Evolutionary conservation across 805 yeast genomes (phyloP), one percentile per base, ranked within the genome.

Genomic region (Starmerella stigmatis): DNA sequence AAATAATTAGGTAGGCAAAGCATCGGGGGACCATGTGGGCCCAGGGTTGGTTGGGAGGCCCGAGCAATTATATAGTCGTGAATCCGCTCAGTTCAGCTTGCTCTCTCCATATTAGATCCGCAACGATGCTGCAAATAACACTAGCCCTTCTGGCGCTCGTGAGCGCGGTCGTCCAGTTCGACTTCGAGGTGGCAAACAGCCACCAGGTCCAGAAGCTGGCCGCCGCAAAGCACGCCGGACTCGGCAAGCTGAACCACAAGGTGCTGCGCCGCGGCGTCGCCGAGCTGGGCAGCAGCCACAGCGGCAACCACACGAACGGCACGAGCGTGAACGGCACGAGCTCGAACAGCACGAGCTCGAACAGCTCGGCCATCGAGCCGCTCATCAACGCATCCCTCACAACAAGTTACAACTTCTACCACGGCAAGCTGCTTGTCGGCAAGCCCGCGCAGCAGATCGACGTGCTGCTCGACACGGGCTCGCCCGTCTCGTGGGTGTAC

Each of bases 401-500:
- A 5, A 42, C 59, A 7, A 47, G 57, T 17, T 61, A 60, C 52
- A 60, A 60, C 49, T 62, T 61, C 50, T 70, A 65, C 55, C 52
- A 65, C 43, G 58, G 62, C 12, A 52, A 57, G 32, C 42, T 64
- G 19, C 41, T 51, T 13, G 48, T 72, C 16, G 77, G 78, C 13
- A 62, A 66, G 2, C 74, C 74, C 5, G 56, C 62, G 6, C 74
- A 71, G 50, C 57, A 60, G 25, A 47, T 72, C 13, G 62, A 64
- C 13, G 69, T 71, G 4, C 59, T 67, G 25, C 53, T 73, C 35
- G 77, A 73, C 53, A 70, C 76, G 3, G 76, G 76, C 3, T 70
- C 75, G 8, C 68, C 75, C 0, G 73, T 70, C 47, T 54, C 72
- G 29, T 72, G 76, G 76, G 66, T 71, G 4, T 66, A 63, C 54